Base-by-base conservation (phyloP, 352 stramenopile species). In the Phytophthora macrochlamydospora region DNA sequence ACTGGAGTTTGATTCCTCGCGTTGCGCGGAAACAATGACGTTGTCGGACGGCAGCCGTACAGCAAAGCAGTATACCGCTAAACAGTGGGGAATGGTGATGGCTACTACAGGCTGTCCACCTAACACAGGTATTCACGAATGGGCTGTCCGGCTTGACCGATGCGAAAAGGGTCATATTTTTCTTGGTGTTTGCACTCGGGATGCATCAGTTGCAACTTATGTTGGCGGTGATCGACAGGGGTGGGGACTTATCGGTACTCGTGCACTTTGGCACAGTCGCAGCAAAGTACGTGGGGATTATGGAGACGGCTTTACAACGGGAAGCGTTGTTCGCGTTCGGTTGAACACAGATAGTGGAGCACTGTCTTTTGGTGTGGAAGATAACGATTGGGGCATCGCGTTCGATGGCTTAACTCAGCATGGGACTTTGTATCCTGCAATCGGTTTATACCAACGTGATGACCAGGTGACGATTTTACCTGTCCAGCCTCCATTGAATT, bases 111-210 rank as follows among this genome's bases (percentile, higher is more conserved):
- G 81, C 12, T 97, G 85, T 45, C 79, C 89, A 50, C 86, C 86
- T 29, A 96, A 94, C 55, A 91, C 83, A 13, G 87, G 90, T 29
- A 88, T 93, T 59, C 87, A 97, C 62, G 87, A 96, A 53, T 97
- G 90, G 90, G 88, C 83, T 2, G 90, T 97, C 57, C 78, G 84
- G 30, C 75, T 97, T 30, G 87, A 97, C 67, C 84, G 88, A 30
- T 97, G 90, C 43, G 90, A 97, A 48, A 96, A 96, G 38, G 90
- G 90, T 1, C 90, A 97, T 59, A 94, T 97, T 60, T 97, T 97
- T 46, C 76, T 97, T 53, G 90, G 90, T 32, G 90, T 97, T 8
- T 94, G 86, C 44, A 94, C 88, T 18, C 76, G 89, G 44, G 87
- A 95, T 69, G 90, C 90, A 28, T 95, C 89, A 1, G 85, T 95